Evolutionary conservation across 2,329 filamentous ascomycete genomes (phyloP).

Genomic region (Chrysosporium queenslandicum): DNA sequence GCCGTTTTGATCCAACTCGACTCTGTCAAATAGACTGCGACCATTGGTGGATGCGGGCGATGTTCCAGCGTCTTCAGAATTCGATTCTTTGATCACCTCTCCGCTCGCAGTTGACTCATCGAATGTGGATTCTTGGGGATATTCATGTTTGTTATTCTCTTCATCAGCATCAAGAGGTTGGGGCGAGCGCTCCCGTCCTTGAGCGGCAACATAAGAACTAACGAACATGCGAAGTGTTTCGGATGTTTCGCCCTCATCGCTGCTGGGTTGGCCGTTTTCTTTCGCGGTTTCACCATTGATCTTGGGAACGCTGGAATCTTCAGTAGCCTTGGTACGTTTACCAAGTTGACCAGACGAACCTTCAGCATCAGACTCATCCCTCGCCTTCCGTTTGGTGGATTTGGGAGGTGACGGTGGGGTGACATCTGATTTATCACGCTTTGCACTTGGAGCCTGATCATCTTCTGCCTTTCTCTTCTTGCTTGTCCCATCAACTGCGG

Average conservation of each 20-base stretch:
- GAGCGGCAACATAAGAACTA: conserved; percentile 16
- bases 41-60: conserved; percentile 18
- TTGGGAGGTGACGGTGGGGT: neutral
- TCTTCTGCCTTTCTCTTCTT: conserved; percentile 8
- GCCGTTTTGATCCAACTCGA: conserved; percentile 23
- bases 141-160: conserved; percentile 8
- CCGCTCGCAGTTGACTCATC: neutral
- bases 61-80: conserved; percentile 7
- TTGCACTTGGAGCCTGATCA: neutral
- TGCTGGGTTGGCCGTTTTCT: conserved; percentile 3
- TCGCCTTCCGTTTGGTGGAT: conserved; percentile 14
- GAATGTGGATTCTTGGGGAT: conserved; percentile 14
- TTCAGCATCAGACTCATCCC: conserved; percentile 4
- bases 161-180: neutral
- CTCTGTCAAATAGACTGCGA: conserved; percentile 31
- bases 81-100: conserved; percentile 12
- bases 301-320: conserved; percentile 4
- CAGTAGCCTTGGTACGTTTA: conserved; percentile 6
- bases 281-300: conserved; percentile 15
- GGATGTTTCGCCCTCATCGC: conserved; percentile 7
- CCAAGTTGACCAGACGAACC: neutral
- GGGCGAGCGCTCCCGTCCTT: neutral
- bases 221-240: conserved; percentile 17
- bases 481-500: neutral
- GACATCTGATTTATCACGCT: neutral